Conservation (phyloP, 2,329 filamentous ascomycete species). For the Pseudopyricularia javanii region DNA sequence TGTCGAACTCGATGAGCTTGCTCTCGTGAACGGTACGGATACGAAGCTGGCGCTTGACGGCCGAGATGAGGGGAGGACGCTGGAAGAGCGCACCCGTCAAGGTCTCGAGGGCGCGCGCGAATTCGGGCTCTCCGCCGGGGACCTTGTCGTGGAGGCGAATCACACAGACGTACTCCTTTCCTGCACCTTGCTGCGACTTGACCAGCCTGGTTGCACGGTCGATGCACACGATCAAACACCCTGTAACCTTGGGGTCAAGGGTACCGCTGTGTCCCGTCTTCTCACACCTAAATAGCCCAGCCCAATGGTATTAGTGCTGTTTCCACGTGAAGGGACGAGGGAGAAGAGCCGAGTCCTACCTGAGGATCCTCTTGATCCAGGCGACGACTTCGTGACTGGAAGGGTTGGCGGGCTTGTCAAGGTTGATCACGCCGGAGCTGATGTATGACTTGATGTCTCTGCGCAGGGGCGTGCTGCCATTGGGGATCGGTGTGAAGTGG, state of each 20-base stretch:
- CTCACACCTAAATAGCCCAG: conserved; percentile 50
- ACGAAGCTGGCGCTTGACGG: conserved; percentile 96
- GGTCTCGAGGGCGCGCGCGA: conserved; percentile 86
- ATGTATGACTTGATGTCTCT: conserved; percentile 96
- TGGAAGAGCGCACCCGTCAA: conserved; percentile 95
- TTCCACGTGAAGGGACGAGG: background rate
- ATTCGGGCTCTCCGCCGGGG: conserved; percentile 83
- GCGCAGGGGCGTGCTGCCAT: conserved; percentile 81
- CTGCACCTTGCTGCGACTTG: conserved; percentile 96
- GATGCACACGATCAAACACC: conserved; percentile 39
- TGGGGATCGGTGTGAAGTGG: conserved; percentile 93
- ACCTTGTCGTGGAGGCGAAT: conserved; percentile 93
- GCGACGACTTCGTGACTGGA: conserved; percentile 98
- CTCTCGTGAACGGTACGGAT: conserved; percentile 97
- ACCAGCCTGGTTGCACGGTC: conserved; percentile 95
- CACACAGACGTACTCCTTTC: conserved; percentile 97
- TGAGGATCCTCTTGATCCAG: conserved; percentile 96
- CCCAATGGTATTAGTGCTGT: background rate
- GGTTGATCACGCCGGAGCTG: conserved; percentile 95
- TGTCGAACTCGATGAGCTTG: conserved; percentile 96
- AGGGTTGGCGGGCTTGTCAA: conserved; percentile 94
- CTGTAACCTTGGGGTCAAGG: conserved; percentile 88
- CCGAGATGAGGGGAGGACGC: conserved; percentile 91
- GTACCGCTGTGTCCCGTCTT: conserved; percentile 98
- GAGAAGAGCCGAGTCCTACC: conserved; percentile 34